These are phyloP conservation scores for Heterobasidion annosum DNA, from an alignment of 1,284 basidiomycete genomes.

Conservation along the genomic window DNA sequence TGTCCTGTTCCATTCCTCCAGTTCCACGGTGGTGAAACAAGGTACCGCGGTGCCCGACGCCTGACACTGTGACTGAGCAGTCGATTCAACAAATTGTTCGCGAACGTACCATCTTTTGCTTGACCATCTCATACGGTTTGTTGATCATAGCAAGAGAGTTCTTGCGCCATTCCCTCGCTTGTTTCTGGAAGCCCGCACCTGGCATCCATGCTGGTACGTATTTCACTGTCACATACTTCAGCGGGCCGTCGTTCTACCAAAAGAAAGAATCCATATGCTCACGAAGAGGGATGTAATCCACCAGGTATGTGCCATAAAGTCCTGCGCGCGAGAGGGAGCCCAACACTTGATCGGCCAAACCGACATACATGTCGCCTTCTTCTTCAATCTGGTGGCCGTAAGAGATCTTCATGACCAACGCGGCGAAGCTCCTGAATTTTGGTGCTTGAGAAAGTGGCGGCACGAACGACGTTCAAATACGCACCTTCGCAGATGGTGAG, in stretches of 20 bases:
- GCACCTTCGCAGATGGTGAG: background rate
- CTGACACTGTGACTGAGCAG: background rate
- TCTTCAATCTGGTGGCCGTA: background rate
- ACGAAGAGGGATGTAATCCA: conserved; percentile 1
- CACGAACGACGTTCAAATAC: no score
- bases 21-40: background rate
- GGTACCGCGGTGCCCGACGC: background rate
- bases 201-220: conserved; percentile 33
- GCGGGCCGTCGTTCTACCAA: background rate
- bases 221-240: conserved; percentile 15
- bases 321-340: background rate
- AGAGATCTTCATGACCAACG: background rate
- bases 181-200: conserved; percentile 33
- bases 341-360: background rate
- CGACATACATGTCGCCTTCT: background rate
- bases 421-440: background rate
- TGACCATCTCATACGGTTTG: background rate
- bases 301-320: background rate
- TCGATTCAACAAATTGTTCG: background rate
- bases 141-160: conserved; percentile 4
- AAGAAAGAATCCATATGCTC: background rate
- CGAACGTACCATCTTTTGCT: background rate
- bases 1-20: background rate
- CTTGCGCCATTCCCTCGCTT: conserved; percentile 25
- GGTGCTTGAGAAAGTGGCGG: background rate